These are phyloP conservation scores for Pseudofabraea citricarpa DNA, from an alignment of 2,329 filamentous ascomycete genomes.

Conservation along the genomic window DNA sequence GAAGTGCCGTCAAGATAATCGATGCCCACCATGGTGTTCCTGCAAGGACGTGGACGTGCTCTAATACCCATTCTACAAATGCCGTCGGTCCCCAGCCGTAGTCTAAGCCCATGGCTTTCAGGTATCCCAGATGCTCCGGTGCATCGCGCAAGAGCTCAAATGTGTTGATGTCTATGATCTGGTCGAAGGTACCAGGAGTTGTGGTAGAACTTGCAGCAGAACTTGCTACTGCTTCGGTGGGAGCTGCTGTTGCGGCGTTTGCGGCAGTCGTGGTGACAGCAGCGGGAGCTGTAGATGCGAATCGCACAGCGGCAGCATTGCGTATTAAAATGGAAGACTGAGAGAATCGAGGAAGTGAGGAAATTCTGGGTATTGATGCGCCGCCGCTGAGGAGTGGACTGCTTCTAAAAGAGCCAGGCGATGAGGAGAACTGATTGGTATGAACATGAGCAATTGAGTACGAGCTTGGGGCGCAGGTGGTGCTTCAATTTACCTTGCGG, in stretches of 20 bases:
- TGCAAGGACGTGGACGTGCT: constrained; percentile 72
- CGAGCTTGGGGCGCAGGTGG: background rate
- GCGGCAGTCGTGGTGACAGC: constrained; percentile 7
- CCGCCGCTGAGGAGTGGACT: constrained; percentile 19
- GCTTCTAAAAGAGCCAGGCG: constrained; percentile 16
- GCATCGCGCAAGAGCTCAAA: constrained; percentile 15
- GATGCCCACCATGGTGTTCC: constrained; percentile 81
- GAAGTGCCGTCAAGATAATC: constrained; percentile 60
- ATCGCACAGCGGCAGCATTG: constrained; percentile 20
- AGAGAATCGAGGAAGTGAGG: constrained; percentile 11
- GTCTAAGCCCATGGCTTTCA: constrained; percentile 78
- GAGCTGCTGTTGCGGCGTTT: constrained; percentile 4
- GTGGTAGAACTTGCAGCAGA: background rate
- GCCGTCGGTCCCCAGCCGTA: constrained; percentile 79
- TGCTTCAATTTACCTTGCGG: too few relatives aligned
- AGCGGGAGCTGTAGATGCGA: constrained; percentile 22
- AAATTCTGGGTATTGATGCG: constrained; percentile 12
- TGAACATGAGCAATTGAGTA: constrained; percentile 13
- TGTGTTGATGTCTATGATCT: constrained; percentile 13
- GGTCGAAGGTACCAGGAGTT: constrained; percentile 14
- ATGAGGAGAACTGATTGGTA: constrained; percentile 29
- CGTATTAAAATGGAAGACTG: constrained; percentile 16
- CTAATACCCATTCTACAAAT: constrained; percentile 69
- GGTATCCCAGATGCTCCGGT: constrained; percentile 70
- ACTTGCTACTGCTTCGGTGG: constrained; percentile 1